Percentiles rank a stretch among this genome's conserved stretches.
phyloP scores from a whole-genome alignment of 1,284 basidiomycete species.

The Heterobasidion occidentale region DNA sequence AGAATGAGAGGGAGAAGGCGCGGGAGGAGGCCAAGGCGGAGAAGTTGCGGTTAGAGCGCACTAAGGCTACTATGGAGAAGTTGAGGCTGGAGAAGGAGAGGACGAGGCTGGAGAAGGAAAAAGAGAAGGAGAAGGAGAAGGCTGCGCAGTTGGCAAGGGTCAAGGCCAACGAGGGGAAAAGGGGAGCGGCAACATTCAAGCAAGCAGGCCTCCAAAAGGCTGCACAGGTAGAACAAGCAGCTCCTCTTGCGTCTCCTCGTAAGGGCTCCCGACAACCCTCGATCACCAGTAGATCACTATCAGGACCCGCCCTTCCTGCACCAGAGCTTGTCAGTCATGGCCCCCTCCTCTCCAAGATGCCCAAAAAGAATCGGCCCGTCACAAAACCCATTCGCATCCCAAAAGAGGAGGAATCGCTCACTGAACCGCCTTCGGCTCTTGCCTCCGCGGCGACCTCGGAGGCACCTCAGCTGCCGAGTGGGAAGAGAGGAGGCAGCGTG shows the following conservation, averaged over 20 bases:
- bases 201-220: slow-evolving; percentile 11
- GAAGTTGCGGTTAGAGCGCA: slow-evolving; percentile 21
- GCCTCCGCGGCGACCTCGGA: slow-evolving; percentile 41
- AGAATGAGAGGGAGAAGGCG: slow-evolving; percentile 29
- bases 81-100: slow-evolving; percentile 18
- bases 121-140: slow-evolving; percentile 17
- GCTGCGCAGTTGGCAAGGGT: slow-evolving; percentile 20
- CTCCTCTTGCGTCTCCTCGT: slow-evolving; percentile 10
- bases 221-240: slow-evolving; percentile 2
- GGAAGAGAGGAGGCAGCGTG: slow-evolving; percentile 22
- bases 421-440: slow-evolving; percentile 33
- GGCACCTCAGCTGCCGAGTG: slow-evolving; percentile 26
- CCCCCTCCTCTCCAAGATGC: slow-evolving; percentile 69
- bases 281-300: slow-evolving; percentile 11
- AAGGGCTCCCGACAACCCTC: slow-evolving; percentile 7
- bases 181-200: slow-evolving; percentile 23
- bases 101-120: slow-evolving; percentile 8
- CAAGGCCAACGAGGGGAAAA: slow-evolving; percentile 11
- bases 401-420: slow-evolving; percentile 46
- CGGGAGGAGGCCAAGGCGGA: slow-evolving; percentile 22
- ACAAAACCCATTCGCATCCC: slow-evolving; percentile 50
- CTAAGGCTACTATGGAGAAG: slow-evolving; percentile 20
- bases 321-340: slow-evolving; percentile 35
- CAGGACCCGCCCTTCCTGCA: slow-evolving; percentile 15
- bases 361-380: slow-evolving; percentile 69